Evolutionary conservation across 2,329 filamentous ascomycete species (phyloP), one percentile per base, ranked within the genome.

Genomic region (Aspergillus tamarii): DNA sequence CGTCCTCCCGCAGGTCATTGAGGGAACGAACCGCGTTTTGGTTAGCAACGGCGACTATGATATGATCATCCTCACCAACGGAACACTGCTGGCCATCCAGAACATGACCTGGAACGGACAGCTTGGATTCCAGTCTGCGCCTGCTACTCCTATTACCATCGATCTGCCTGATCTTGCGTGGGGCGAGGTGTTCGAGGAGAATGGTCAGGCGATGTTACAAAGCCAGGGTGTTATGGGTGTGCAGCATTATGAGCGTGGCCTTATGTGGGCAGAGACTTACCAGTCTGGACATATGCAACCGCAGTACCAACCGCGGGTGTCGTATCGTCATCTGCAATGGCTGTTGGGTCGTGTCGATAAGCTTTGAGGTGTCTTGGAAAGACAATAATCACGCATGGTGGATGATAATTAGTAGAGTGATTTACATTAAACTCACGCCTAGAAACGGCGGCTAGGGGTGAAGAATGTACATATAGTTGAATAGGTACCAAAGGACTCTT

Each of bases 41-140:
- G 88, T 95, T 71, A 89, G 84, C 3, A 91, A 94, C 72, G 92
- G 91, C 12, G 80, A 85, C 56, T 83, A 90, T 12, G 92, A 93
- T 77, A 91, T 85, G 72, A 84, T 91, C 64, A 83, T 92, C 11
- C 81, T 89, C 28, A 81, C 84, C 70, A 90, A 91, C 74, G 91
- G 91, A 19, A 90, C 90, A 0, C 81, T 94, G 1, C 80, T 92
- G 8, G 84, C 85, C 1, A 88, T 94, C 63, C 91, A 94, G 73
- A 93, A 93, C 80, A 92, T 94, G 88, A 93, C 90, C 0, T 94
- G 88, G 88, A 87, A 87, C 62, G 91, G 91, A 5, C 75, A 83
- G 50, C 86, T 90, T 58, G 92, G 91, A 0, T 94, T 94, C 81
- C 85, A 88, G 67, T 73, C 76, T 1, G 76, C 79, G 0, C 91